Evolutionary conservation across 306 rosid species (phyloP).

Genomic region (Inga leiocalycina): DNA sequence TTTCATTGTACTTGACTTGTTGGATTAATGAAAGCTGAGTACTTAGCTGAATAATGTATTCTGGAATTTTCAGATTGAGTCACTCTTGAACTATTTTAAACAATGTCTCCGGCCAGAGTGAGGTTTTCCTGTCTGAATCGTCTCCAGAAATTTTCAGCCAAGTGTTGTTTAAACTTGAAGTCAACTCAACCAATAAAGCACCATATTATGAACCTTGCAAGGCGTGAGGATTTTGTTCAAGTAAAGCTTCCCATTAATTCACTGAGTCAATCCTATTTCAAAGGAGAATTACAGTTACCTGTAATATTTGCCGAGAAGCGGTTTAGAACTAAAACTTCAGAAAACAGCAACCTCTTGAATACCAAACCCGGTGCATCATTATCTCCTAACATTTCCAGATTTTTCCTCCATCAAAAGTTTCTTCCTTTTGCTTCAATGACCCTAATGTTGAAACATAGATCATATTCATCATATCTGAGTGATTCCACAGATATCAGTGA

Average conservation of each 20-base stretch:
- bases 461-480: background rate
- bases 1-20: constrained; percentile 24
- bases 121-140: constrained; percentile 48
- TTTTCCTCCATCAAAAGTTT: constrained; percentile 16
- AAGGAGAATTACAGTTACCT: constrained; percentile 31
- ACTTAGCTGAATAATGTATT: constrained; percentile 16
- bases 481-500: constrained; percentile 47
- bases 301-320: constrained; percentile 11
- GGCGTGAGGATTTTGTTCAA: constrained; percentile 19
- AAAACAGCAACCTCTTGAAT: constrained; percentile 22
- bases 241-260: constrained; percentile 38
- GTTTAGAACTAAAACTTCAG: constrained; percentile 27
- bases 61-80: constrained; percentile 47
- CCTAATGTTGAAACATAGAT: background rate
- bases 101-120: constrained; percentile 25
- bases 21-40: background rate
- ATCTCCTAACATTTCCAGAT: constrained; percentile 36
- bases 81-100: background rate
- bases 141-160: constrained; percentile 42
- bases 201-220: constrained; percentile 29
- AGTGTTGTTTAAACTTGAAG: constrained; percentile 30
- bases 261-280: constrained; percentile 22
- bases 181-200: constrained; percentile 30
- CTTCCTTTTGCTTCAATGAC: constrained; percentile 38
- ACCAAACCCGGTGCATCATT: constrained; percentile 36